A percentile compares a stretch with the other conserved stretches of the same genome.
phyloP scores from a whole-genome alignment of 1,139 yeast genomes.

The Pichia inconspicua region DNA sequence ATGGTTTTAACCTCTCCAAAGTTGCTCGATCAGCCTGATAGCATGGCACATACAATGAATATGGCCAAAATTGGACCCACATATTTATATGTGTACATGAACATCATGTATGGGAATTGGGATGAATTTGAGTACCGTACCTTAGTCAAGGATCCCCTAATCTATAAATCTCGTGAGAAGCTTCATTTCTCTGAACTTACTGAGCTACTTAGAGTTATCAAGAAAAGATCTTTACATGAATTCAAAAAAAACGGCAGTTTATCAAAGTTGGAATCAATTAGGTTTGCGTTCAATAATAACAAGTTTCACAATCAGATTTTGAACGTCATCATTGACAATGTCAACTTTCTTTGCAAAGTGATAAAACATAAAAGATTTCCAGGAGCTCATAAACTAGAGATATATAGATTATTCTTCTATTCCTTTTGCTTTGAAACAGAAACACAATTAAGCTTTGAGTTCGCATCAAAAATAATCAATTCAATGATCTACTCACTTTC shows the following conservation, averaged over 20 bases:
- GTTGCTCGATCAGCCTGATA: neutral
- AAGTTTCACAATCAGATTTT: conserved; percentile 6
- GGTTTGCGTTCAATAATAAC: conserved; percentile 1
- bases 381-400: conserved; percentile 2
- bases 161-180: neutral
- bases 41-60: conserved; percentile 1
- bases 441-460: conserved; percentile 2
- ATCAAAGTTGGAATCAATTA: neutral
- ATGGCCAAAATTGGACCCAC: conserved; percentile 7
- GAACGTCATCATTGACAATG: conserved; percentile 1
- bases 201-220: neutral
- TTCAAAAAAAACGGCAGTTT: neutral
- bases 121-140: conserved; percentile 7
- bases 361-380: neutral
- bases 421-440: conserved; percentile 7
- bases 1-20: neutral
- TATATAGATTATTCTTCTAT: conserved; percentile 6
- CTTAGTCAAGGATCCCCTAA: neutral
- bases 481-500: neutral
- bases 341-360: conserved; percentile 1
- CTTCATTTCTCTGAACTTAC: neutral
- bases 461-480: conserved; percentile 1
- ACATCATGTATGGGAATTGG: conserved; percentile 7
- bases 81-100: conserved; percentile 6
- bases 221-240: neutral